Conservation (phyloP, 2,329 filamentous ascomycete genomes). For the Colletotrichum acutatum region DNA sequence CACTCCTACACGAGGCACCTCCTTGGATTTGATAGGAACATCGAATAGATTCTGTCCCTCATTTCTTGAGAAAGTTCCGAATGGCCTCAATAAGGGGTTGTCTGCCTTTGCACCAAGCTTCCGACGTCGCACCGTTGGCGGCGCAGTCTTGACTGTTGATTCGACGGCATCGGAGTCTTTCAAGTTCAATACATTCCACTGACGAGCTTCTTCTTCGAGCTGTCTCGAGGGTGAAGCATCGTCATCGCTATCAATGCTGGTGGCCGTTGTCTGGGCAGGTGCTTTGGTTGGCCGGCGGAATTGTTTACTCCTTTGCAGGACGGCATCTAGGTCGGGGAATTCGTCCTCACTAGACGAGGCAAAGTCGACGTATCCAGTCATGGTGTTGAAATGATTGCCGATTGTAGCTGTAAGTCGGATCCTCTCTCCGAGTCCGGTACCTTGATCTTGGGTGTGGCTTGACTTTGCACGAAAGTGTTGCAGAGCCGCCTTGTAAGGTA, state of each 20-base stretch:
- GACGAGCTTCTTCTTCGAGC: neutral
- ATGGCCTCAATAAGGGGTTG: constrained; percentile 16
- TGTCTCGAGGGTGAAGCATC: neutral
- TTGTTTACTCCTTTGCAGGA: constrained; percentile 38
- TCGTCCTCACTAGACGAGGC: constrained; percentile 53
- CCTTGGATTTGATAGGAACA: neutral
- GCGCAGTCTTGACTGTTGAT: neutral
- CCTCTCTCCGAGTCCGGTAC: neutral
- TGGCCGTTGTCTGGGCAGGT: constrained; percentile 23
- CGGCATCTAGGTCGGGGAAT: constrained; percentile 51
- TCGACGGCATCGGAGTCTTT: neutral
- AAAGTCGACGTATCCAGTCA: constrained; percentile 39
- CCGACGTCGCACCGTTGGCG: constrained; percentile 17
- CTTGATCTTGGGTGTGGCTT: neutral
- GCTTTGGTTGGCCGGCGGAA: neutral
- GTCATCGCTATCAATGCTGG: neutral
- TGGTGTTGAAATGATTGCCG: neutral
- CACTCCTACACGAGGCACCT: neutral
- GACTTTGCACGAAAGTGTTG: neutral
- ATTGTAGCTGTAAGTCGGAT: neutral
- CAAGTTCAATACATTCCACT: neutral
- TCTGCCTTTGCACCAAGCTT: constrained; percentile 23
- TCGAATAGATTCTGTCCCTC: constrained; percentile 4
- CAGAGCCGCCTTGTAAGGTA: neutral
- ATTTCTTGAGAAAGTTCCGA: neutral